Percentiles rank a stretch among this genome's conserved stretches.
phyloP scores from a whole-genome alignment of 306 rosid genomes.

The Begonia loranthoides region DNA sequence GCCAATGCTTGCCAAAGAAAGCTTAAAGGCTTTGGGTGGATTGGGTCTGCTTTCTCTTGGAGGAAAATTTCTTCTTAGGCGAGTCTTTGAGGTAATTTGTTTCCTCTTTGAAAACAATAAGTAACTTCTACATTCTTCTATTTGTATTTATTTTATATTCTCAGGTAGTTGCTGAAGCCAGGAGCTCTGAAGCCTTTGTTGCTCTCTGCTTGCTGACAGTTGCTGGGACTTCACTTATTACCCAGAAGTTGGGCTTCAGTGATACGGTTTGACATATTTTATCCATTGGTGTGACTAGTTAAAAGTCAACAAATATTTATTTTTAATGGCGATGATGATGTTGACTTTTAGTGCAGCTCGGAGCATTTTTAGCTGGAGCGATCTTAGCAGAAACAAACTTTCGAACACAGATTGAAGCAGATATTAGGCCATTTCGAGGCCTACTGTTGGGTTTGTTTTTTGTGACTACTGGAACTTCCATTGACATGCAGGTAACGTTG shows the following conservation, averaged over 20 bases:
- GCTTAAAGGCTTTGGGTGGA: constrained; percentile 93
- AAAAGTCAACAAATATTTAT: neutral
- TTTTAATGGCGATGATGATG: constrained; percentile 3
- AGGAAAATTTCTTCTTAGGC: constrained; percentile 79
- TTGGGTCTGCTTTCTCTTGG: constrained; percentile 92
- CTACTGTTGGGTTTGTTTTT: constrained; percentile 92
- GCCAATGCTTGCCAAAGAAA: constrained; percentile 94
- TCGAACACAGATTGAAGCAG: constrained; percentile 99
- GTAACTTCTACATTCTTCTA: too few relatives aligned
- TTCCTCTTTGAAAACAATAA: neutral
- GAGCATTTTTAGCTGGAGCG: constrained; percentile 99
- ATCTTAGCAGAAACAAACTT: constrained; percentile 95
- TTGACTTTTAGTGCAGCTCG: constrained; percentile 54
- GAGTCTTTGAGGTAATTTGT: constrained; percentile 77
- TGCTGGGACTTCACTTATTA: constrained; percentile 86
- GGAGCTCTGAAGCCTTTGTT: constrained; percentile 99
- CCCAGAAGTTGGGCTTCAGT: constrained; percentile 96
- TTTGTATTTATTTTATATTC: constrained; percentile 14
- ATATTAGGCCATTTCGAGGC: constrained; percentile 97
- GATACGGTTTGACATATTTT: constrained; percentile 57
- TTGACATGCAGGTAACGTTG: constrained; percentile 66
- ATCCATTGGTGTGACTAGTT: constrained; percentile 6
- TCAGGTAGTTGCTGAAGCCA: constrained; percentile 97
- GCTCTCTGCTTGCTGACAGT: constrained; percentile 94
- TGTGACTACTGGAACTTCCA: constrained; percentile 79